A percentile compares a stretch with the other conserved stretches of the same genome.
These are phyloP conservation scores for Trichocladium antarcticum DNA, from an alignment of 495 filamentous ascomycete species.

Conservation along the genomic window DNA sequence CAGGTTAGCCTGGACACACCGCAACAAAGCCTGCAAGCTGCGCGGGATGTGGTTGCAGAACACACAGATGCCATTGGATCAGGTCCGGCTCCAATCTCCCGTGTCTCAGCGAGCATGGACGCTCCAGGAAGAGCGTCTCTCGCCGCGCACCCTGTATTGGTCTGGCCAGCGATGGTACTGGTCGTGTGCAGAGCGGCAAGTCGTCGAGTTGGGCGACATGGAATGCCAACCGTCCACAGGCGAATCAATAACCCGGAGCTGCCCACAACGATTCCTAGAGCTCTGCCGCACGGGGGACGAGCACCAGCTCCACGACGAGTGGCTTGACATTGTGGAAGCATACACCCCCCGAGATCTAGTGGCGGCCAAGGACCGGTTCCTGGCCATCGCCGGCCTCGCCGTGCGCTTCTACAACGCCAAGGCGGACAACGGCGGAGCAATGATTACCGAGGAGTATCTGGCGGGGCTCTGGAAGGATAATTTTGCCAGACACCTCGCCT, in stretches of 20 bases:
- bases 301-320: conserved; percentile 21
- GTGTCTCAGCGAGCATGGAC: conserved; percentile 25
- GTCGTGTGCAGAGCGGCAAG: conserved; percentile 23
- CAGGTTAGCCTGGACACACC: conserved; percentile 20
- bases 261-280: conserved; percentile 21
- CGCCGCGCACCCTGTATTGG: conserved; percentile 26
- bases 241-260: conserved; percentile 8
- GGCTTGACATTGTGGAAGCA: conserved; percentile 27
- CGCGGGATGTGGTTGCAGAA: conserved; percentile 21
- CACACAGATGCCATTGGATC: conserved; percentile 14
- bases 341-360: conserved; percentile 25
- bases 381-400: conserved; percentile 26
- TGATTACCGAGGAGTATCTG: conserved; percentile 20
- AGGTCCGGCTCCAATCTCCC: conserved; percentile 18
- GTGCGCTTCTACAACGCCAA: conserved; percentile 26
- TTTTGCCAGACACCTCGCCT: conserved; percentile 22
- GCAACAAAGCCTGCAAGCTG: conserved; percentile 18
- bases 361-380: conserved; percentile 19
- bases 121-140: conserved; percentile 26
- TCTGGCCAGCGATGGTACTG: conserved; percentile 24
- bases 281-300: conserved; percentile 20
- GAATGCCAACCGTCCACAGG: not conserved
- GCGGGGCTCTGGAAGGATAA: conserved; percentile 24
- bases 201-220: conserved; percentile 13
- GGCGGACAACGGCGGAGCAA: conserved; percentile 10